Evolutionary conservation across 1,284 basidiomycete species (phyloP).

Genomic region (Rhodotorula glutinis): DNA sequence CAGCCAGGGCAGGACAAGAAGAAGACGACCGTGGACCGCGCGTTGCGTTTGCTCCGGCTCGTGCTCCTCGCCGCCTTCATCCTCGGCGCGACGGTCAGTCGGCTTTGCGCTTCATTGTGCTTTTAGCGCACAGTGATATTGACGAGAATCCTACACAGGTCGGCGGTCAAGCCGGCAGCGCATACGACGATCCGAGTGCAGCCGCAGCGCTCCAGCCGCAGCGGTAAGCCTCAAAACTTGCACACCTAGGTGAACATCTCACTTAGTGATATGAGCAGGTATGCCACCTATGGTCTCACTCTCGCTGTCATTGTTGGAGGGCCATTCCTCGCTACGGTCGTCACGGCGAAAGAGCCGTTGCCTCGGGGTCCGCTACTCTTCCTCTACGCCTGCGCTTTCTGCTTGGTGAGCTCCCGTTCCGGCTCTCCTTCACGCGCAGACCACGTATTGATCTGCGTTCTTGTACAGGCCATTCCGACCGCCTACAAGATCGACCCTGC

Average conservation of each 20-base stretch:
- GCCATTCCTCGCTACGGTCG: neutral
- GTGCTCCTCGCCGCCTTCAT: slow-evolving; percentile 8
- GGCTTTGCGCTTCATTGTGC: neutral
- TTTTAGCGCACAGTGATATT: neutral
- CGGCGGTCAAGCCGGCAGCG: neutral
- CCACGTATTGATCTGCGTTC: too few species aligned
- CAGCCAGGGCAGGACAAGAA: neutral
- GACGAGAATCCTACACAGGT: neutral
- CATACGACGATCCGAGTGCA: neutral
- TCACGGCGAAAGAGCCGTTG: neutral
- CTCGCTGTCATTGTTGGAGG: slow-evolving; percentile 6
- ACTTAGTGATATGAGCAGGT: neutral
- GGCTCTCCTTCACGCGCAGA: neutral
- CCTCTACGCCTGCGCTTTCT: neutral
- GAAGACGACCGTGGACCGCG: neutral
- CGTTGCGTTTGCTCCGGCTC: neutral
- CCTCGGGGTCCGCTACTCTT: neutral
- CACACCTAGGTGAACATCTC: too few species aligned
- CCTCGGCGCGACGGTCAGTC: slow-evolving; percentile 8
- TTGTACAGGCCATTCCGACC: slow-evolving; percentile 7
- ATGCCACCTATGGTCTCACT: neutral
- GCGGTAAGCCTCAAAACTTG: too few species aligned
- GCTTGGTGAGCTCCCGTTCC: slow-evolving; percentile 9
- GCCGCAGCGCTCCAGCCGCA: too few species aligned
- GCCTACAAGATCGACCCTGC: slow-evolving; percentile 22